Evolutionary conservation across 176 grass and related monocot species (phyloP), one percentile per base, ranked within the genome.

Genomic region (Zoysia pacifica): DNA sequence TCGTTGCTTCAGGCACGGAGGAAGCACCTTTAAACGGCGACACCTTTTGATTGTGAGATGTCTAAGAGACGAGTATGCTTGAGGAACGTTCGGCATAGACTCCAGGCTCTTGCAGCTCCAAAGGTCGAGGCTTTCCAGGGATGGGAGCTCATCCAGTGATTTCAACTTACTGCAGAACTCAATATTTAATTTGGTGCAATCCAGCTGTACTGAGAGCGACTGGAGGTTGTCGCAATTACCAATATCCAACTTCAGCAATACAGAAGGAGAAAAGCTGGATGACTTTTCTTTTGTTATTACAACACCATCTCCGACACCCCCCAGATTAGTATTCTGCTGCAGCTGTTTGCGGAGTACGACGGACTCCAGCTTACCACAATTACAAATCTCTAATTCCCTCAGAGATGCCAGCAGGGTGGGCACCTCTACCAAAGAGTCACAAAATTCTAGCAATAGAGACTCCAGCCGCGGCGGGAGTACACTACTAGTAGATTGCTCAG

Each of bases 1-100:
- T 1, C 10, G 9, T 9, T 83, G 61, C 5, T 39, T 7, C 28
- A 28, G 28, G 28, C 28, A 28, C 28, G 28, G 28, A 28, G 28
- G 28, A 28, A 28, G 28, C 28, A 41, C 13, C 51, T 66, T 75
- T 8, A 83, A 0, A 68, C 62, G 1, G 38, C 13, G 71, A 1
- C 81, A 83, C 0, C 0, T 0, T 5, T 0, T 0, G 19, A 83
- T 67, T 0, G 0, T 0, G 48, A 83, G 72, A 0, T 0, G 0
- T 10, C 49, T 5, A 44, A 81, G 79, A 41, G 15, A 63, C 5
- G 68, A 51, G 79, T 72, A 46, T 19, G 61, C 61, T 75, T 56
- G 40, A 0, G 61, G 70, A 2, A 4, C 12, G 55, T 47, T 36
- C 0, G 71, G 50, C 36, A 83, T 39, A 9, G 70, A 16, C 37